Evolutionary conservation across 352 stramenopile species (phyloP).

Genomic region (Globisporangium carolinianum): DNA sequence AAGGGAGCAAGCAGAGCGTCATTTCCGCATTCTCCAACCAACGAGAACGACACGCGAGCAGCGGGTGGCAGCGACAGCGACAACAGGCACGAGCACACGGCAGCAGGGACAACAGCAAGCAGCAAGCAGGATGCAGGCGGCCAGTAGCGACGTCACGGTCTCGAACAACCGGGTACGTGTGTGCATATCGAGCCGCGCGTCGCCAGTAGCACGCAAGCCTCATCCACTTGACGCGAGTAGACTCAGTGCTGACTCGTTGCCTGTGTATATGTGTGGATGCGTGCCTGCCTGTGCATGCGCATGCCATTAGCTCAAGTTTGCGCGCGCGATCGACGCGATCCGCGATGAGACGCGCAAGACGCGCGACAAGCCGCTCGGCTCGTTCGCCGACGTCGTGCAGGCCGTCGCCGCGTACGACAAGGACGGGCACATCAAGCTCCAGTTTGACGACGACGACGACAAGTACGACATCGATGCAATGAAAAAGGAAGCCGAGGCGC

Average conservation of each 20-base stretch:
- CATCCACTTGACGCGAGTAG: background rate
- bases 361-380: slow-evolving; percentile 6
- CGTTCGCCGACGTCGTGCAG: slow-evolving; percentile 14
- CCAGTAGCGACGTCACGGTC: background rate
- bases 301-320: slow-evolving; percentile 6
- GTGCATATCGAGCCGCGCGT: background rate
- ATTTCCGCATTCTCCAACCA: background rate
- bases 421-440: slow-evolving; percentile 26
- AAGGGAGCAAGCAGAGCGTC: no score
- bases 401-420: slow-evolving; percentile 10
- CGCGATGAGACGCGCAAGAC: slow-evolving; percentile 6
- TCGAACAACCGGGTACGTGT: background rate
- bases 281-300: background rate
- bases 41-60: background rate
- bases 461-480: slow-evolving; percentile 17
- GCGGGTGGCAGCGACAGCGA: no score
- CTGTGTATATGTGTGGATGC: background rate
- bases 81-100: no score
- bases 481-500: slow-evolving; percentile 7
- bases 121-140: background rate
- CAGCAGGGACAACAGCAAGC: no score
- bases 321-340: slow-evolving; percentile 7
- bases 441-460: slow-evolving; percentile 32
- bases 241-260: background rate
- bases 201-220: background rate